Evolutionary conservation across 2,329 filamentous ascomycete genomes (phyloP), one percentile per base, ranked within the genome.

Genomic region (Zasmidium citrigriseum): DNA sequence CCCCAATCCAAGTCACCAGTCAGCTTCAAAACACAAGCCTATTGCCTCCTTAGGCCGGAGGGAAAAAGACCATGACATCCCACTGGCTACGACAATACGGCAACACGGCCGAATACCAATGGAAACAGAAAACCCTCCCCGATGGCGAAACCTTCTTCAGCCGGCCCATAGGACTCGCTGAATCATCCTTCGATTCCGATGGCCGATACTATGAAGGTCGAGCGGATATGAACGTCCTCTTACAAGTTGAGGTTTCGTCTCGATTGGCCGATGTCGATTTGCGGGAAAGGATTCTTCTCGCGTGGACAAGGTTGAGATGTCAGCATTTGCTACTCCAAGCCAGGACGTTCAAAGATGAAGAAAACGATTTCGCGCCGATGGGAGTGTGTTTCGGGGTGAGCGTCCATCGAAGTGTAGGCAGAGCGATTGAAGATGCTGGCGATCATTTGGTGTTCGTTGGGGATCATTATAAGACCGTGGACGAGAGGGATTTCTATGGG

Each of bases 151-250:
- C 55, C 29, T 58, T 64, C 14, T 76, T 73, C 57, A 66, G 65
- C 18, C 68, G 77, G 9, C 76, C 76, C 0, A 59, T 79, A 1
- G 78, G 78, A 0, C 68, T 78, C 4, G 74, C 80, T 0, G 78
- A 81, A 57, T 72, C 68, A 1, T 72, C 72, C 11, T 81, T 81
- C 66, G 77, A 80, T 58, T 64, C 66, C 0, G 78, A 80, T 65
- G 78, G 78, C 2, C 61, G 68, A 4, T 72, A 77, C 49, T 78
- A 70, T 52, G 77, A 77, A 55, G 78, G 78, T 4, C 69, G 78
- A 53, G 78, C 78, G 20, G 78, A 81, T 54, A 73, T 80, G 59
- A 78, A 73, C 16, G 68, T 69, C 2, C 64, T 72, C 2, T 66
- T 80, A 10, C 72, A 72, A 1, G 54, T 78, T 16, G 71, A 74